Evolutionary conservation across 192 early-diverging fungal genomes (phyloP).

Genomic region (Phlyctochytrium planicorne): DNA sequence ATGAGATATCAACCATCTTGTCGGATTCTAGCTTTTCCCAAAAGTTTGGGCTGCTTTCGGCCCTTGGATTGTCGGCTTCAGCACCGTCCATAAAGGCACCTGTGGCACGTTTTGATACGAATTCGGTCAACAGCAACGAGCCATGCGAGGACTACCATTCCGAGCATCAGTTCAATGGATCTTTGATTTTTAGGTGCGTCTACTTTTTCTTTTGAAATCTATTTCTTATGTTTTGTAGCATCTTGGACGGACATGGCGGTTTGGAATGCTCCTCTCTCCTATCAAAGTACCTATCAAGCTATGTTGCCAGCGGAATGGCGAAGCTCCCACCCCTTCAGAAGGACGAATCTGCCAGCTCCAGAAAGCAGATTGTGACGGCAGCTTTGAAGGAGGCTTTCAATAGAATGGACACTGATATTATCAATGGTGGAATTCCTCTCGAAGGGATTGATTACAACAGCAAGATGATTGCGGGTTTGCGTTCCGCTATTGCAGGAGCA

Average conservation of each 20-base stretch:
- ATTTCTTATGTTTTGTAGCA: slow-evolving; percentile 6
- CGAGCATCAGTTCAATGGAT: slow-evolving; percentile 25
- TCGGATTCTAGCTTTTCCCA: too few relatives aligned
- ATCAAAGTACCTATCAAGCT: slow-evolving; percentile 36
- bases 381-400: slow-evolving; percentile 48
- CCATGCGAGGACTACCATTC: slow-evolving; percentile 44
- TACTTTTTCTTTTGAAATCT: background rate
- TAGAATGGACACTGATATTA: slow-evolving; percentile 45
- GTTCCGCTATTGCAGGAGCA: slow-evolving; percentile 40
- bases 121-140: slow-evolving; percentile 39
- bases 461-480: slow-evolving; percentile 21
- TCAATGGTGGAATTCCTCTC: slow-evolving; percentile 38
- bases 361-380: slow-evolving; percentile 27
- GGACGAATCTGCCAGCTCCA: background rate
- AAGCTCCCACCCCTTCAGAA: slow-evolving; percentile 4
- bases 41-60: too few relatives aligned
- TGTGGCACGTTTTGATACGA: slow-evolving; percentile 30
- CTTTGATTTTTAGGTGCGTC: slow-evolving; percentile 35
- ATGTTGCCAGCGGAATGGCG: slow-evolving; percentile 38
- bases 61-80: too few relatives aligned
- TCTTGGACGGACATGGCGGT: slow-evolving; percentile 56
- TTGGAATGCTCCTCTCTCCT: slow-evolving; percentile 43
- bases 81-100: too few relatives aligned
- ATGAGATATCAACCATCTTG: too few relatives aligned
- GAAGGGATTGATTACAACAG: background rate